Evolutionary conservation across 129 eudicot genomes (phyloP).

Genomic region (Apium graveolens): DNA sequence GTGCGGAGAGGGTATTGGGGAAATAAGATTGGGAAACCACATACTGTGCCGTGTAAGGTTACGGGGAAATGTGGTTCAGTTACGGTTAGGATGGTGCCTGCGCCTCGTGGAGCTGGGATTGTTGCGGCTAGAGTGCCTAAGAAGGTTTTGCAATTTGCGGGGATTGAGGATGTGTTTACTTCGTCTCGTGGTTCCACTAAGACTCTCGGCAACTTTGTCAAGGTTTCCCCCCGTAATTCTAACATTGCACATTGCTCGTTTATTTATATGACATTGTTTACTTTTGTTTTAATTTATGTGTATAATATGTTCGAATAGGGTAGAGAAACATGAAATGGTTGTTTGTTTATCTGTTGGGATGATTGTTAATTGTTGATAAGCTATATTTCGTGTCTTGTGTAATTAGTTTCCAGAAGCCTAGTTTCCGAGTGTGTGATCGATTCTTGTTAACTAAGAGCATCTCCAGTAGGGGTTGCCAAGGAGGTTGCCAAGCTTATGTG

Average conservation of each 20-base stretch:
- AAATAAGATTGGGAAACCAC: constrained; percentile 54
- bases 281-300: background rate
- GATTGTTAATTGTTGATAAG: background rate
- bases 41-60: constrained; percentile 41
- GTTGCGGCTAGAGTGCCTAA: constrained; percentile 65
- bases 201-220: constrained; percentile 59
- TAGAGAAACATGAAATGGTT: no score
- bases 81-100: constrained; percentile 33
- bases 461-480: no score
- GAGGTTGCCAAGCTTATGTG: no score
- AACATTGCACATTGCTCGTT: background rate
- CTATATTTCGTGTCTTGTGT: no score
- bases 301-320: background rate
- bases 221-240: constrained; percentile 17
- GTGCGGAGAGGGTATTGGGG: constrained; percentile 70
- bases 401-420: no score
- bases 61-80: constrained; percentile 34
- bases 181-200: constrained; percentile 54
- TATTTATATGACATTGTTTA: no score
- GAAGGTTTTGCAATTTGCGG: constrained; percentile 59
- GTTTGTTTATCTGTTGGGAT: background rate
- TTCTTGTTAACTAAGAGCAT: no score
- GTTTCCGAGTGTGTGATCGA: no score
- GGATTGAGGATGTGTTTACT: constrained; percentile 59
- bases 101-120: constrained; percentile 63